Base-by-base conservation (phyloP, 2,329 filamentous ascomycete species). In the Beauveria pseudobassiana region DNA sequence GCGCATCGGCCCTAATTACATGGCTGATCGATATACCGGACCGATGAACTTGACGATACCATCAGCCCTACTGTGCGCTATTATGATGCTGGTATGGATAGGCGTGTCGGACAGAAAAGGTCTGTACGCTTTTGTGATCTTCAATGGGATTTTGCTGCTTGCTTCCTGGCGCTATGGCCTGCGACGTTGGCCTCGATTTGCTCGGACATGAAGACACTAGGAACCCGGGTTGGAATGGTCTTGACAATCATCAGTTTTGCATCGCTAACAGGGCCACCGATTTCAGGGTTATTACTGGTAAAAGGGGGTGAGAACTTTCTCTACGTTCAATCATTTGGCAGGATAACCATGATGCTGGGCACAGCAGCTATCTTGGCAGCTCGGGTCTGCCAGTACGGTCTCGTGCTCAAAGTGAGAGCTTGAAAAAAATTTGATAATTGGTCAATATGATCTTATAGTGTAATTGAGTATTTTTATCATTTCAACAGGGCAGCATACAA, bases 11-110 rank as follows among this genome's bases (percentile, higher is more conserved):
- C 80, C 82, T 0, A 80, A 79, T 2, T 80, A 76, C 62, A 70
- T 87, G 3, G 84, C 84, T 0, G 84, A 87, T 66, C 76, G 69
- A 0, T 76, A 73, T 56, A 73, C 80, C n/a, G 85, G 85, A 0
- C 76, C 82, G 0, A 74, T 87, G 34, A 86, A 85, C 63, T 77
- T 78, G 1, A 77, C 84, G 20, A 78, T 84, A 18, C 77, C 82
- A 0, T 77, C 77, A 0, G 73, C 83, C 16, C 64, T 82, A 5
- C 30, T 53, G 3, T 45, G 22, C 3, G 48, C 16, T 20, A 8
- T 60, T 5, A 30, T 53, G 42, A 26, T 57, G 18, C 10, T 57
- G 8, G 42, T 30, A 14, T 57, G 54, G 54, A 49, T 26, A 22
- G n/a, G 26, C 2, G 45, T 57, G 5, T 16, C 26, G 4, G 26